Evolutionary conservation across 306 rosid species (phyloP), one percentile per base, ranked within the genome.

Genomic region (Lagenaria siceraria): DNA sequence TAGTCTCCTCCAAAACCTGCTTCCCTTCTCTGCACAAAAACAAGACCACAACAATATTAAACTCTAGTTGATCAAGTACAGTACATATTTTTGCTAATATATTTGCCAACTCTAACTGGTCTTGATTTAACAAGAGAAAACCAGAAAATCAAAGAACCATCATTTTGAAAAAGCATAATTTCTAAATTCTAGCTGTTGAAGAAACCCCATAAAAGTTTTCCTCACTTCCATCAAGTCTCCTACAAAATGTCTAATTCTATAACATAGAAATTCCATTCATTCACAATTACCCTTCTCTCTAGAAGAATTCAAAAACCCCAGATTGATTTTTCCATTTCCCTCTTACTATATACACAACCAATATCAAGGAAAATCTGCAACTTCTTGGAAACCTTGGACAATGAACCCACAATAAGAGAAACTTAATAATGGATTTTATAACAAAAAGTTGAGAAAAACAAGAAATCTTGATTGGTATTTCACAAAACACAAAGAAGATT

Each of bases 11-110:
- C 40, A 64, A 82, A 73, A 56, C 73, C n/a, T 27, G 78, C 65
- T 72, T 56, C n/a, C 61, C 62, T 62, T 65, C 74, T 38, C 89
- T 82, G 82, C 82, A 82, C 24, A 54, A 7, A 42, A 42, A 24
- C 71, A 77, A 77, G 3, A 60, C 42, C 14, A 76, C 64, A 46
- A 76, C 55, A 69, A 69, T 42, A 19, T 69, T 46, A 48, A 71
- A 46, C 59, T 71, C 76, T 9, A 71, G 19, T 14, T 24, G 25
- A 48, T 25, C 14, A 71, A 27, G 42, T 7, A 66, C 3, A 27
- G 42, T 7, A 66, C 3, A 53, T 21, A 38, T 66, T 40, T 46
- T 13, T 13, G 36, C 75, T 38, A 6, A 43, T 3, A 21, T 2
- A 66, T 40, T 38, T 2, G 10, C 46, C 25, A 66, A 8, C 56